A percentile compares a stretch with the other conserved stretches of the same genome.
Evolutionary conservation across 2,329 filamentous ascomycete species (phyloP).

Genomic region (Colletotrichum orchidophilum): DNA sequence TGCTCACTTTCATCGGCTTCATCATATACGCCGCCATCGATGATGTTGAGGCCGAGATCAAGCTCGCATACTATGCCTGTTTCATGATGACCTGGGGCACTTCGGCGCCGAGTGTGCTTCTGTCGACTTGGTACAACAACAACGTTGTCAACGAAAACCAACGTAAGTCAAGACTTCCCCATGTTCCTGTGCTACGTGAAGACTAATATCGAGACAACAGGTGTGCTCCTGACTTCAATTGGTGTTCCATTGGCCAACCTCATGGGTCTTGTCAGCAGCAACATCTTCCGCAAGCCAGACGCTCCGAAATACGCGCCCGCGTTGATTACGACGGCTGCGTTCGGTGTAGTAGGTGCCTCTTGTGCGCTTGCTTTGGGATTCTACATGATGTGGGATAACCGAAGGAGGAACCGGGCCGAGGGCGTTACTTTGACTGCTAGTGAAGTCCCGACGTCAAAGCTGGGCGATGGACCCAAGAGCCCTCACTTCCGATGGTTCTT

Average conservation of each 20-base stretch:
- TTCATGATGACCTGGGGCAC: constrained; percentile 90
- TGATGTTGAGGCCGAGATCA: constrained; percentile 62
- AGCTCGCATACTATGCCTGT: constrained; percentile 56
- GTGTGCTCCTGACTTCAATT: constrained; percentile 54
- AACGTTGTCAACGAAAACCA: constrained; percentile 82
- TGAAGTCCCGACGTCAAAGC: constrained; percentile 59
- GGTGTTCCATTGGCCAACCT: constrained; percentile 80
- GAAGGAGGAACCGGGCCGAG: constrained; percentile 60
- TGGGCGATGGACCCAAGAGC: constrained; percentile 58
- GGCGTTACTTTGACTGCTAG: constrained; percentile 56
- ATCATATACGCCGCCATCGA: constrained; percentile 80
- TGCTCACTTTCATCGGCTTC: constrained; percentile 80
- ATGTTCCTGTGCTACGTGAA: constrained; percentile 44
- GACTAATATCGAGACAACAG: neutral
- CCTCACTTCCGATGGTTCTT: constrained; percentile 63
- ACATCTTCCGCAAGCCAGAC: constrained; percentile 73
- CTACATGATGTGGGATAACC: constrained; percentile 65
- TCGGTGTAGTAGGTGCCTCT: constrained; percentile 68
- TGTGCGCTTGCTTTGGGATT: neutral
- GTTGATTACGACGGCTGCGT: constrained; percentile 70
- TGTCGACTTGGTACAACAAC: constrained; percentile 77
- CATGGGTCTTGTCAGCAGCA: constrained; percentile 76
- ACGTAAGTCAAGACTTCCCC: constrained; percentile 68
- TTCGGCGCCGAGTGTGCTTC: constrained; percentile 77
- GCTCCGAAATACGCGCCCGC: constrained; percentile 74